These are phyloP conservation scores for Senna siamea DNA, from an alignment of 306 rosid genomes.

Conservation along the genomic window DNA sequence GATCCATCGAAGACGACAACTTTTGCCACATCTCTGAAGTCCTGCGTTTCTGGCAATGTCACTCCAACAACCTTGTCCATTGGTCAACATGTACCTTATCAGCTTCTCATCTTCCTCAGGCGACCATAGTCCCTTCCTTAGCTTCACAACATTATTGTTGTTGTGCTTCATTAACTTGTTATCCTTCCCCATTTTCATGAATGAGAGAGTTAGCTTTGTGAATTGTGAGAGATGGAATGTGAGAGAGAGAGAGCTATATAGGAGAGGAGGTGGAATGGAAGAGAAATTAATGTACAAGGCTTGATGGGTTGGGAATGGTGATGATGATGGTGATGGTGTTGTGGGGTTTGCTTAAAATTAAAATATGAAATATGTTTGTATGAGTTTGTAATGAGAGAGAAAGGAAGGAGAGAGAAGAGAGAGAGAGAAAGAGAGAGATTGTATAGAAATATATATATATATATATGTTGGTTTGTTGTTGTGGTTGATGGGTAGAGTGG, in stretches of 20 bases:
- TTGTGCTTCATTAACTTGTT: background rate
- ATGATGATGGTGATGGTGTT: conserved; percentile 61
- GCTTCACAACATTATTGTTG: conserved; percentile 28
- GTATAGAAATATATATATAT: no score
- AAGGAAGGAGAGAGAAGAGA: conserved; percentile 33
- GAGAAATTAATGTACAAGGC: conserved; percentile 45
- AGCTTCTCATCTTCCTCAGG: conserved; percentile 96
- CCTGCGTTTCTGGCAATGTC: conserved; percentile 90
- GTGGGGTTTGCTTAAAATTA: conserved; percentile 81
- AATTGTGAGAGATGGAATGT: conserved; percentile 42
- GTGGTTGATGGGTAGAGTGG: conserved; percentile 88
- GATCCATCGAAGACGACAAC: conserved; percentile 99
- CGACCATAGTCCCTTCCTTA: conserved; percentile 91
- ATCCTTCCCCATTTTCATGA: conserved; percentile 37
- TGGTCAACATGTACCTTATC: conserved; percentile 82
- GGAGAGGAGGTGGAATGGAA: conserved; percentile 4
- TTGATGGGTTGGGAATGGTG: conserved; percentile 74
- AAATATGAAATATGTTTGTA: conserved; percentile 40
- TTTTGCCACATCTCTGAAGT: conserved; percentile 86
- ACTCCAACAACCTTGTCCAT: conserved; percentile 97
- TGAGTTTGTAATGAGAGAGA: conserved; percentile 32
- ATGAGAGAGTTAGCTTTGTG: no score
- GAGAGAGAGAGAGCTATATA: conserved; percentile 48
- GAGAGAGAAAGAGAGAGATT: conserved; percentile 32
- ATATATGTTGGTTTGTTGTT: conserved; percentile 70